Evolutionary conservation across 345 rosid species (phyloP), one percentile per base, ranked within the genome.

Genomic region (Sapria himalayana): DNA sequence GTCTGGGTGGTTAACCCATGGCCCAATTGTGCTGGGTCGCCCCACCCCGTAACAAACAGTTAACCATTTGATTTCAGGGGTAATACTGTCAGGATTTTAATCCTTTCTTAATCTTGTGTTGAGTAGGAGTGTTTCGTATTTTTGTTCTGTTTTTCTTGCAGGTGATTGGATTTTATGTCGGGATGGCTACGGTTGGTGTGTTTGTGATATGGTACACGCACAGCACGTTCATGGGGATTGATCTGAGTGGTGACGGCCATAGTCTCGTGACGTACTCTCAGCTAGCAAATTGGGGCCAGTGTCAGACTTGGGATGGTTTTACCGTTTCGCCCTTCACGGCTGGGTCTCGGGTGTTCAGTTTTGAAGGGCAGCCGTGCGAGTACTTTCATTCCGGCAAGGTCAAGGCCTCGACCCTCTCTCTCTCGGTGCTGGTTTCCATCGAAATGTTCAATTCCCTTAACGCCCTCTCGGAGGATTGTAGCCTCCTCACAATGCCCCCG

Each of bases 381-480:
- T 89, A 89, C 55, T 89, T 89, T 65, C 77, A 50, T 2, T 40
- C 57, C 0, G 98, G 98, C 22, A 89, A 82, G 57, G 67, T 89
- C 56, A 89, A 89, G 49, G 94, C 94, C 2, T 72, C 81, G 0
- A 82, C 93, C 2, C 85, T 82, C 32, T 82, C 94, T 47, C 92
- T 86, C 32, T 68, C 97, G 0, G 94, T 86, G 9, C 49, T 86
- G 76, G 97, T 86, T 23, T 74, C 94, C 29, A 86, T 86, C 7
- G 97, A 86, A 69, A 86, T 86, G 97, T 81, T 86, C 73, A 86
- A 86, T 37, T 86, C 97, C 18, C 66, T 86, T 3, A 86, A 86
- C 25, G 97, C 97, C 19, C 78, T 86, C 13, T 86, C 94, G 0
- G 94, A 86, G 63, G 94, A 86, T 41, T 64, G 72, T 4, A 78